phyloP scores from a whole-genome alignment of 768 basidiomycete species.

The Amanita fuliginea region DNA sequence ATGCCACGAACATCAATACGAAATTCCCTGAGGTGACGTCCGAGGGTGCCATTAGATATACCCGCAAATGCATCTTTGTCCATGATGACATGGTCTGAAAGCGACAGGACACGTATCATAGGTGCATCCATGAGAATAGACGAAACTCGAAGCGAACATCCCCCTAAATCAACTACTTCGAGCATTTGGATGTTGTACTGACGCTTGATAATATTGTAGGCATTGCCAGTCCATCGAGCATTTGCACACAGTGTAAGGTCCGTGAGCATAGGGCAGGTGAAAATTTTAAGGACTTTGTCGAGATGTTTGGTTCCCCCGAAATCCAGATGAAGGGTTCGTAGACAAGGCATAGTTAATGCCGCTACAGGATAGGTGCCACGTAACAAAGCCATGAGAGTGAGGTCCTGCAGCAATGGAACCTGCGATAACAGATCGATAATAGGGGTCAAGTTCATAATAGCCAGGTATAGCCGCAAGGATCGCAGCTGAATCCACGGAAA shows the following conservation, averaged over 20 bases:
- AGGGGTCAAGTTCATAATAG: not conserved
- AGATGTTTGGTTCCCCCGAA: not conserved
- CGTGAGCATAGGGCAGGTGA: not conserved
- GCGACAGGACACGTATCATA: not conserved
- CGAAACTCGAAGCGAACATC: not conserved
- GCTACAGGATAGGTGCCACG: not conserved
- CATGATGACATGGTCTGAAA: not conserved
- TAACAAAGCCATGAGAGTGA: not conserved
- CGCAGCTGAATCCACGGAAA: not conserved
- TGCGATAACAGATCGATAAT: not conserved
- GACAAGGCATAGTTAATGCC: not conserved
- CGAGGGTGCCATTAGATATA: not conserved
- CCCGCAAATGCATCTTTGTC: not conserved
- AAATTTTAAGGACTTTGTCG: not conserved
- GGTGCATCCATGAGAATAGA: not conserved
- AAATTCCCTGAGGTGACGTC: not conserved
- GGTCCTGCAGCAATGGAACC: not conserved
- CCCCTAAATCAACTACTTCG: not conserved
- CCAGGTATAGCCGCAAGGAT: not conserved
- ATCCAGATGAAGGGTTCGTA: not conserved
- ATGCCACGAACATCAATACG: not conserved
- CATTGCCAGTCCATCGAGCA: not conserved
- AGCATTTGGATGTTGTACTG: not conserved
- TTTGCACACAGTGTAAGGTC: not conserved
- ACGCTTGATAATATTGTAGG: not conserved